Conservation (phyloP, 345 rosid species). For the Gossypium stocksii region DNA sequence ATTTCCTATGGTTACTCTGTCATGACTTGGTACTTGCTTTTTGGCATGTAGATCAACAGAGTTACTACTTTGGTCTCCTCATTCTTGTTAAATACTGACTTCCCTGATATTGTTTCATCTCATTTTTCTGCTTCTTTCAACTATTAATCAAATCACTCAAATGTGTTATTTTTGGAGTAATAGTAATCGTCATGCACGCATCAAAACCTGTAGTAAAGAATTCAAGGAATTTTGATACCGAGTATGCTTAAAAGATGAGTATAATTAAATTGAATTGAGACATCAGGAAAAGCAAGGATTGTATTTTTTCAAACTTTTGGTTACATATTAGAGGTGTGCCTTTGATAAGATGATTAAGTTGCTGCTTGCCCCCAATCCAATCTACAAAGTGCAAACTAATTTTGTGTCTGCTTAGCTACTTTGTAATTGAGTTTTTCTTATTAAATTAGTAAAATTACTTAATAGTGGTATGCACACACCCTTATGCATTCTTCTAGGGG, state of each 20-base stretch:
- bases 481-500: background rate
- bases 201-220: background rate
- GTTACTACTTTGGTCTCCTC: background rate
- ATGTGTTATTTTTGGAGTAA: background rate
- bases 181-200: background rate
- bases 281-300: background rate
- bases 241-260: background rate
- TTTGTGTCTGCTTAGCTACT: conserved; percentile 1
- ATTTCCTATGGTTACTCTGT: background rate
- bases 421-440: background rate
- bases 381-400: background rate
- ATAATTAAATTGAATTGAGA: conserved; percentile 6
- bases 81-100: background rate
- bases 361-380: background rate
- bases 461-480: background rate
- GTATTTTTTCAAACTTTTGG: background rate
- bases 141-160: background rate
- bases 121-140: background rate
- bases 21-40: background rate
- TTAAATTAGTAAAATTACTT: background rate
- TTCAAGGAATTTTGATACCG: background rate
- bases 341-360: background rate
- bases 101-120: background rate
- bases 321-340: background rate
- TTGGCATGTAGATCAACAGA: background rate